These are phyloP conservation scores for Beauveria rudraprayagi DNA, from an alignment of 2,329 filamentous ascomycete genomes.

Conservation along the genomic window DNA sequence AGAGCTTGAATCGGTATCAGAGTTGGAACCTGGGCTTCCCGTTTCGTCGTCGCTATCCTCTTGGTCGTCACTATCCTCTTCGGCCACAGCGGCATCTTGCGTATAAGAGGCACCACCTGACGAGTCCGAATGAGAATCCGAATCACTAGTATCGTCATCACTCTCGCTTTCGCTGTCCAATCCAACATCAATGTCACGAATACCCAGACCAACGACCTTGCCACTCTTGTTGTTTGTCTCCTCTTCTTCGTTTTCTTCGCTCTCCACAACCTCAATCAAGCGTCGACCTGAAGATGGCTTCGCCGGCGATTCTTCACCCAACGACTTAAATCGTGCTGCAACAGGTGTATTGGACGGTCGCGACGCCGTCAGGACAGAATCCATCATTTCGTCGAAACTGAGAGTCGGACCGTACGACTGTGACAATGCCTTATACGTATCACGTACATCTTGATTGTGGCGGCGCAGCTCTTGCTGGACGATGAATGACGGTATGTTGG, in stretches of 20 bases:
- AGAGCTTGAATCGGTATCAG: constrained; percentile 20
- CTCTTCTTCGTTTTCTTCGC: not conserved
- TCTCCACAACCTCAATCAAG: constrained; percentile 15
- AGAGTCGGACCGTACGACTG: constrained; percentile 24
- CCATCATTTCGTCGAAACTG: constrained; percentile 26
- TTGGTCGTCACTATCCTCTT: not conserved
- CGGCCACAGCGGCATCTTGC: not conserved
- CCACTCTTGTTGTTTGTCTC: not conserved
- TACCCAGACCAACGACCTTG: not conserved
- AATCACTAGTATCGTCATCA: not conserved
- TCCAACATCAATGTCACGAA: not conserved
- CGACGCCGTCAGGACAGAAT: constrained; percentile 18
- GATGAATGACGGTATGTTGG: constrained; percentile 26
- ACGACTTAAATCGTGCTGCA: not conserved
- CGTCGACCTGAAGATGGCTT: not conserved
- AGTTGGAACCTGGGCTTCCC: not conserved
- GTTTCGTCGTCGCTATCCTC: not conserved
- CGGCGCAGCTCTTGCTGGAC: constrained; percentile 29
- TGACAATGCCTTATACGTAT: constrained; percentile 30
- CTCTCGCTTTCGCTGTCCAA: not conserved
- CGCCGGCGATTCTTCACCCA: not conserved
- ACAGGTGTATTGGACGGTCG: not conserved
- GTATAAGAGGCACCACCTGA: constrained; percentile 1
- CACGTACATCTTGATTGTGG: constrained; percentile 27
- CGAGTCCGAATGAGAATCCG: constrained; percentile 4